Evolutionary conservation across 2,329 filamentous ascomycete species (phyloP), one percentile per base, ranked within the genome.

Genomic region (Lojkania enalia): DNA sequence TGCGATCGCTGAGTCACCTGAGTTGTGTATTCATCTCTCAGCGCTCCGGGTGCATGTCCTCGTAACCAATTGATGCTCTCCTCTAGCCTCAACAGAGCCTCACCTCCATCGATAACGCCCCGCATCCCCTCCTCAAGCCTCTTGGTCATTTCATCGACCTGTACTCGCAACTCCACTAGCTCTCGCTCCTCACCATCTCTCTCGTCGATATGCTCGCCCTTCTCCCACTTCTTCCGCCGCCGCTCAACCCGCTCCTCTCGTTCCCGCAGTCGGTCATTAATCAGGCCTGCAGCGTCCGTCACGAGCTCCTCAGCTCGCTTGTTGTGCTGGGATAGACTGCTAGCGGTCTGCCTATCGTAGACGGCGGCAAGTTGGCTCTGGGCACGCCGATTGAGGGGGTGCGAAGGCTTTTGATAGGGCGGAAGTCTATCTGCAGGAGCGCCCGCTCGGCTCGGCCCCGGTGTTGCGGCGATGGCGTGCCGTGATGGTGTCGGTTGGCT

Each of bases 81-180:
- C 20, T 70, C 69, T 33, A 81, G 60, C 3, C 64, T 59, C 42
- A 73, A 64, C 12, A 80, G 61, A 46, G 71, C 75, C 6, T 75
- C 68, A 44, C 77, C 72, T 6, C 73, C 73, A 64, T 87, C 84
- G 46, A 87, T 78, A 37, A 82, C 64, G 11, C 74, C 70, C 13
- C 83, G 75, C 58, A 86, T 76, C 35, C 71, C 73, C 58, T 77
- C 72, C 52, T 87, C 84, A 59, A 86, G 73, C 39, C 74, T 72
- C 20, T 67, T 63, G 1, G 81, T 85, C 54, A 81, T 69, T 3
- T 66, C 63, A 13, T 76, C 69, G 2, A 83, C 79, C 44, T 74
- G 71, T 15, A 69, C 64, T 44, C 68, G 48, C 42, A 73, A 54
- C 20, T 71, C 62, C 7, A 67, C 63, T 35, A 80, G 56, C 35